Conservation (phyloP, 2,329 filamentous ascomycete species). For the Macrophomina pseudophaseolina region DNA sequence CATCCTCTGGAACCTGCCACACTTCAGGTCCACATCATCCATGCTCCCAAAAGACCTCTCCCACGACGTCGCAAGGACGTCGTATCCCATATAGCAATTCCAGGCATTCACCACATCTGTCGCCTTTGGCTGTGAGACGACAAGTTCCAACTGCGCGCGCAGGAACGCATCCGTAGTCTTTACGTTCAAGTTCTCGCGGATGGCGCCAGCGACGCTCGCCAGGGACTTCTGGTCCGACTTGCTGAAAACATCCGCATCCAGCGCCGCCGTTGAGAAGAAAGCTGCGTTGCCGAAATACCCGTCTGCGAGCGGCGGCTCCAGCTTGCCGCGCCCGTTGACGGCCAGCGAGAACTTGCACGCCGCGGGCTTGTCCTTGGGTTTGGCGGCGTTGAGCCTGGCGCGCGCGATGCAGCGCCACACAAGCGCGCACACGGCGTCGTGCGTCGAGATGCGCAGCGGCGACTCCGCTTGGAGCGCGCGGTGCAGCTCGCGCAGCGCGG, state of each 20-base stretch:
- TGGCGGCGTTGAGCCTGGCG: not conserved
- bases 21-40: not conserved
- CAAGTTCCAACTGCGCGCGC: conserved; percentile 3
- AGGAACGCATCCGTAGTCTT: not conserved
- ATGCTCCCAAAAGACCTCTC: not conserved
- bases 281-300: conserved; percentile 5
- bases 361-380: not conserved
- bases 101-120: conserved; percentile 2
- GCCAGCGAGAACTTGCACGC: conserved; percentile 5
- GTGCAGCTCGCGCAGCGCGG: not conserved
- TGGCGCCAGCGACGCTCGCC: not conserved
- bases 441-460: not conserved
- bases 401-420: not conserved
- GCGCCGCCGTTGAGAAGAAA: not conserved
- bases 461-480: not conserved
- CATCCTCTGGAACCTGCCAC: not conserved
- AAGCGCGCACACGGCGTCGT: conserved; percentile 11
- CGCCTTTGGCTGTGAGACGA: not conserved
- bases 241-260: not conserved
- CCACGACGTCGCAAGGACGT: conserved; percentile 1
- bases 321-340: conserved; percentile 5
- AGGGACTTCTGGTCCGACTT: not conserved
- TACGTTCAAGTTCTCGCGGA: not conserved
- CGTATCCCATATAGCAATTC: not conserved
- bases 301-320: not conserved